Evolutionary conservation across 2,329 filamentous ascomycete species (phyloP), one percentile per base, ranked within the genome.

Genomic region (Pestalotiopsis sp.): DNA sequence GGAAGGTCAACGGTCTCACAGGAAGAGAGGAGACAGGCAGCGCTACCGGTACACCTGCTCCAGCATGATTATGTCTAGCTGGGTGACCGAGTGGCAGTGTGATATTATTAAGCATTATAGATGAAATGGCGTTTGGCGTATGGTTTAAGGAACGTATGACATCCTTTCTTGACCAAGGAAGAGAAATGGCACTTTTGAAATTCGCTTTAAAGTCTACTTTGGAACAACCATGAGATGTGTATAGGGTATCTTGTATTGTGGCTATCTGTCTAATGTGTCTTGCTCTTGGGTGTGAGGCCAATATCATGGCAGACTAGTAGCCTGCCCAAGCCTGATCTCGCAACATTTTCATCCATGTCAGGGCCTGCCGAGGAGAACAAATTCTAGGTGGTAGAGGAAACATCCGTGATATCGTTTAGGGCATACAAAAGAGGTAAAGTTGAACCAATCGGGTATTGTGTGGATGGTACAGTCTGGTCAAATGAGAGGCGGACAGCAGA

Each of bases 1-100:
- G 91, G 84, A 89, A 86, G 77, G 78, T 84, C 63, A 88, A 89
- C 61, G 87, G 87, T 3, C 73, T 76, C 25, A 79, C 80, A 49
- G 80, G 81, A 2, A 77, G 84, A n/a, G 86, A 88, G 73, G 87
- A 87, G 66, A 90, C 87, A 1, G 87, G 85, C 3, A 89, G 89
- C 72, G 86, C 86, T 0, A 85, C 87, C 1, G 90, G 87, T 1
- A 92, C 90, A 1, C 89, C 90, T 1, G 85, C 83, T 49, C 84
- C 84, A 58, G 52, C 41, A 78, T 81, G 64, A 69, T 65, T 69
- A 5, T 13, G 14, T 63, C 3, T 63, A 12, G 31, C 20, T 63
- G 31, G 31, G 17, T 63, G 61, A n/a, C 5, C 12, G 14, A 41
- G 9, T 63, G 13, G 6, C 11, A n/a, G 25, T 65, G 62, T 65